phyloP scores from a whole-genome alignment of 768 basidiomycete genomes.

The Rhodosporidiobolus odoratus region DNA sequence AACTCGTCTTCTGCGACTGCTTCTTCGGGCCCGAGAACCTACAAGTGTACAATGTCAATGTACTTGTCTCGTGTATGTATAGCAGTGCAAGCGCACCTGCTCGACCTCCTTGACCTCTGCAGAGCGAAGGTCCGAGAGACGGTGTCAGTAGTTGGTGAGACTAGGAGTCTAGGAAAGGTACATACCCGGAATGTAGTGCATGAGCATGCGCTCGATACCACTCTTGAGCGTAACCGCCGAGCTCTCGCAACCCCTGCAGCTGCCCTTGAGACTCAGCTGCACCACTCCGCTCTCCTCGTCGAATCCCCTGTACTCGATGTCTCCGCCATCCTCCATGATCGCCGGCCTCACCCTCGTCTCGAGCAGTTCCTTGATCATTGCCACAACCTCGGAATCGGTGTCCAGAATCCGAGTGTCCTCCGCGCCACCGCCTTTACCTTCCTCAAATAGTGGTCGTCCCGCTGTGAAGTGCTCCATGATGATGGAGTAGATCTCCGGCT shows the following conservation, averaged over 20 bases:
- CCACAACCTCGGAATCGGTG: slow-evolving; percentile 90
- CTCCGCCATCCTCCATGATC: slow-evolving; percentile 98
- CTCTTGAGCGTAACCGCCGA: slow-evolving; percentile 92
- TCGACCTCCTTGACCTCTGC: slow-evolving; percentile 80
- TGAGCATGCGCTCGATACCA: slow-evolving; percentile 97
- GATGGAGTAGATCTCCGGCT: slow-evolving; percentile 91
- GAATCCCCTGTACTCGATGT: slow-evolving; percentile 92
- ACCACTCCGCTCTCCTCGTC: slow-evolving; percentile 72
- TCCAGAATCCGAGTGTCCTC: slow-evolving; percentile 90
- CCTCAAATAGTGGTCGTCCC: slow-evolving; percentile 77
- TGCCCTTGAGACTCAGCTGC: slow-evolving; percentile 86
- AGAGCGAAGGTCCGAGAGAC: background rate
- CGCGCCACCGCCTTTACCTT: slow-evolving; percentile 54
- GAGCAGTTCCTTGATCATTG: slow-evolving; percentile 96
- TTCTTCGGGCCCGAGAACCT: slow-evolving; percentile 90
- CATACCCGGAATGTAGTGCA: slow-evolving; percentile 85
- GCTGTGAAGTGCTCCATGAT: slow-evolving; percentile 98
- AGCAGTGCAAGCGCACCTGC: slow-evolving; percentile 56
- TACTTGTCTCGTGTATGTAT: background rate
- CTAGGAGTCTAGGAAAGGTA: background rate
- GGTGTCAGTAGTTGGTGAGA: background rate
- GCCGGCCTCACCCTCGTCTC: slow-evolving; percentile 92
- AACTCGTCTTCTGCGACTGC: slow-evolving; percentile 80
- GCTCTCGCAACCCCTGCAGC: slow-evolving; percentile 89
- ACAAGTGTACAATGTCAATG: slow-evolving; percentile 16